Evolutionary conservation across 2,329 filamentous ascomycete genomes (phyloP).

Genomic region (Colletotrichum sp.): DNA sequence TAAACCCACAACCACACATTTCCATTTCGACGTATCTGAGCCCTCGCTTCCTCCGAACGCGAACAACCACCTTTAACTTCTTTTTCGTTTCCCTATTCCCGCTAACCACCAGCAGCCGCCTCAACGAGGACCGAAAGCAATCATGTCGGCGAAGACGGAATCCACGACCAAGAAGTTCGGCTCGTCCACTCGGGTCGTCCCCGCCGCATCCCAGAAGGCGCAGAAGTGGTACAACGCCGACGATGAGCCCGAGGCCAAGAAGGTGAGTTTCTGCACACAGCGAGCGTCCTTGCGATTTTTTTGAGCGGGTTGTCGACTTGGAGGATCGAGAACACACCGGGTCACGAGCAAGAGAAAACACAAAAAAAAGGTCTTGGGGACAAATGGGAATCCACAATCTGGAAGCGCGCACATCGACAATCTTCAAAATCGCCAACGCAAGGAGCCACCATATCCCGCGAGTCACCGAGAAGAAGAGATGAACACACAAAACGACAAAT

Average conservation of each 20-base stretch:
- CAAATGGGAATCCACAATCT: background rate
- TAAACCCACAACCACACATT: background rate
- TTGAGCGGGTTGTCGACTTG: background rate
- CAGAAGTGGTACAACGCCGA: slow-evolving; percentile 99
- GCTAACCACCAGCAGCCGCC: slow-evolving; percentile 21
- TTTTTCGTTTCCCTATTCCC: slow-evolving; percentile 25
- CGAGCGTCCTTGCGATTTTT: background rate
- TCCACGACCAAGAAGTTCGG: slow-evolving; percentile 92
- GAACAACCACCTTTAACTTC: slow-evolving; percentile 16
- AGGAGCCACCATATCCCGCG: background rate
- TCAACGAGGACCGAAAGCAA: slow-evolving; percentile 32
- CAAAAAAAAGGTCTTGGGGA: background rate
- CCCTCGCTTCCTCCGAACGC: slow-evolving; percentile 11
- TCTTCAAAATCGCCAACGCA: background rate
- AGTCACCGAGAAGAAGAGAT: background rate
- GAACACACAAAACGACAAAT: background rate
- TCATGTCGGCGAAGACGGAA: slow-evolving; percentile 76
- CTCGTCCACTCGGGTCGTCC: slow-evolving; percentile 93
- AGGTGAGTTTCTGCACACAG: slow-evolving; percentile 72
- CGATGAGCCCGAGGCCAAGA: slow-evolving; percentile 87
- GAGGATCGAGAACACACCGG: background rate
- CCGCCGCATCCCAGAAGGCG: slow-evolving; percentile 87
- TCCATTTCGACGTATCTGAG: background rate
- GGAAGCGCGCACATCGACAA: background rate
- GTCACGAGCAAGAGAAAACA: slow-evolving; percentile 1